Conservation (phyloP, 2,329 filamentous ascomycete species). For the Colletotrichum filicis region DNA sequence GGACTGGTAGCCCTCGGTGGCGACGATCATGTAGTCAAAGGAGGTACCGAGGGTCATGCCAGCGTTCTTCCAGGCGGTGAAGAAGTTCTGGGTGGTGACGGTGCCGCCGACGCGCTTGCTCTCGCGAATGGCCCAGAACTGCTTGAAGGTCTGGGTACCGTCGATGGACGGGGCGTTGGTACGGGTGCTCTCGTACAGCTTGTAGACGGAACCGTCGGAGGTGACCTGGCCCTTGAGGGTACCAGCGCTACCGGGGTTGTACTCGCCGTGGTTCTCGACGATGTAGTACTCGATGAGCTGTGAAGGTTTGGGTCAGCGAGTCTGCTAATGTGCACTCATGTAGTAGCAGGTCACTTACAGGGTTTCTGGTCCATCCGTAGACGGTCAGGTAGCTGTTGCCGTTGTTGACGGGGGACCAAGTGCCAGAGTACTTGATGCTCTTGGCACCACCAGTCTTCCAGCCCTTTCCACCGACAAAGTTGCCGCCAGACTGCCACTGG, state of each 20-base stretch:
- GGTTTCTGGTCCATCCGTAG: conserved; percentile 51
- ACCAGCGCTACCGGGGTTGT: conserved; percentile 48
- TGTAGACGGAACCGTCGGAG: conserved; percentile 50
- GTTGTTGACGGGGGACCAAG: conserved; percentile 43
- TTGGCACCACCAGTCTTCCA: conserved; percentile 63
- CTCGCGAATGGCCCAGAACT: conserved; percentile 63
- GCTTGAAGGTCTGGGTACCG: conserved; percentile 61
- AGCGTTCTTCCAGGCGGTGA: conserved; percentile 61
- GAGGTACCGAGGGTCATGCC: conserved; percentile 60
- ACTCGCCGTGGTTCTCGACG: conserved; percentile 50
- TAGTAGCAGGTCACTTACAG: conserved; percentile 39
- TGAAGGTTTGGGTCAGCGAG: not conserved
- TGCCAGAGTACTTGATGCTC: conserved; percentile 42
- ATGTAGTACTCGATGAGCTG: conserved; percentile 37
- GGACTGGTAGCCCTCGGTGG: conserved; percentile 64
- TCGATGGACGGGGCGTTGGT: conserved; percentile 58
- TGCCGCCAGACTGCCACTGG: conserved; percentile 57
- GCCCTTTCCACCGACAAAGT: conserved; percentile 68
- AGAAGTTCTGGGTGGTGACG: conserved; percentile 61
- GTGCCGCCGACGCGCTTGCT: conserved; percentile 61
- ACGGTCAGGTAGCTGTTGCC: conserved; percentile 49
- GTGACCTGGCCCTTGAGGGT: conserved; percentile 47
- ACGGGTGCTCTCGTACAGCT: conserved; percentile 48
- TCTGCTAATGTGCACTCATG: no score
- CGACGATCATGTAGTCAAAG: conserved; percentile 64